These are phyloP conservation scores for Fraxinus angustifolia DNA, from an alignment of 305 asterid species.

Conservation along the genomic window DNA sequence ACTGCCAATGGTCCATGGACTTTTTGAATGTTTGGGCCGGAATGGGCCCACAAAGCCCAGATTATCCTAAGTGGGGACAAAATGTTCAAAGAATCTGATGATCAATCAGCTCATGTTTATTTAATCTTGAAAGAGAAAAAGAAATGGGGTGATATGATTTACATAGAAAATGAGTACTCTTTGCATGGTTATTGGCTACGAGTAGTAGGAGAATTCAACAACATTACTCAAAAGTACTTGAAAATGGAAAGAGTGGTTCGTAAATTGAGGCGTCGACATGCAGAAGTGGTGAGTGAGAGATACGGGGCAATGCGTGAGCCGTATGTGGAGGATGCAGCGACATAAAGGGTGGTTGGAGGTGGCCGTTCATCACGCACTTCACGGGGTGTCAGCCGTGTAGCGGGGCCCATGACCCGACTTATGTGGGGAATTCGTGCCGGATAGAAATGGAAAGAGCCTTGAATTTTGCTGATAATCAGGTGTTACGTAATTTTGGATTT, in stretches of 20 bases:
- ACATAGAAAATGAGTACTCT: constrained; percentile 50
- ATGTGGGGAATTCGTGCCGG: constrained; percentile 52
- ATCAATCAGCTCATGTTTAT: constrained; percentile 66
- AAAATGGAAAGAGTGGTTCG: constrained; percentile 30
- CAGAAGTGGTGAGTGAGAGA: constrained; percentile 45
- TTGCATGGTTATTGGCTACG: constrained; percentile 63
- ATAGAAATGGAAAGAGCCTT: constrained; percentile 72
- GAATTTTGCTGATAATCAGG: constrained; percentile 85
- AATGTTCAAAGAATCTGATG: constrained; percentile 48
- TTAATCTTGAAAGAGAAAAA: constrained; percentile 38
- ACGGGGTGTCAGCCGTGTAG: constrained; percentile 86
- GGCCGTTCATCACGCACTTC: constrained; percentile 84
- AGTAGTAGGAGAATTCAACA: constrained; percentile 38
- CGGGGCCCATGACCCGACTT: constrained; percentile 61
- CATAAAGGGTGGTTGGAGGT: constrained; percentile 34
- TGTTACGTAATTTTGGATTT: constrained; percentile 58
- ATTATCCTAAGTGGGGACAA: constrained; percentile 61
- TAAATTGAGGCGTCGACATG: constrained; percentile 46
- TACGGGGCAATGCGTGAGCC: constrained; percentile 35
- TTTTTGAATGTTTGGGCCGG: constrained; percentile 60
- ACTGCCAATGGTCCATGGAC: constrained; percentile 76
- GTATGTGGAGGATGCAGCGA: constrained; percentile 29
- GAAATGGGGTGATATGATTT: constrained; percentile 55
- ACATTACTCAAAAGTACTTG: constrained; percentile 25
- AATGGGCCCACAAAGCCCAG: constrained; percentile 68